Base-by-base conservation (phyloP, 2,329 filamentous ascomycete species). In the Sarocladium strictum region DNA sequence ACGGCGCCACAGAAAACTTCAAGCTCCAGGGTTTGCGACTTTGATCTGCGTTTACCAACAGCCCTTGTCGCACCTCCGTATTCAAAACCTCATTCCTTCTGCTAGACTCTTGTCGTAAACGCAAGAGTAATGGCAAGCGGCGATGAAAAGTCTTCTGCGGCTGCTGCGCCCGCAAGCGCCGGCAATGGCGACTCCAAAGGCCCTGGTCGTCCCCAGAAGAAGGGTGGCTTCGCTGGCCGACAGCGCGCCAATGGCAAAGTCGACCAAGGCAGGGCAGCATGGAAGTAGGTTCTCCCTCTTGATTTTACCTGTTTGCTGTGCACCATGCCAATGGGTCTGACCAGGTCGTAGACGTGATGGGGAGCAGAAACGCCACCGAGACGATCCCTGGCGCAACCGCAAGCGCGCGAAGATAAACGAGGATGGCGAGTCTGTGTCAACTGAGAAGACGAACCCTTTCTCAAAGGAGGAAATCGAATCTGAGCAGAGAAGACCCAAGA, bases 401-500 rank as follows among this genome's bases (percentile, higher is more conserved):
- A 74, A 74, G 63, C 72, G 72, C 50, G 67, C 70, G 55, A 74
- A 73, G 65, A 60, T 70, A 54, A 67, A 67, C 60, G 64, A 65
- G 56, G 57, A 68, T 38, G 69, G 70, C 59, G 67, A 69, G 26
- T 56, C 61, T n/a, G 60, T 65, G 23, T 60, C 51, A 43, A 65
- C 64, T 14, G 56, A 59, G 17, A 63, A 61, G 58, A 65, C 61
- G 51, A 81, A 82, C 56, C 73, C 76, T 37, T 84, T 84, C 51
- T 72, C 74, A 54, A 81, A 89, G 62, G 90, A 94, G 59, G 92
- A 97, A 72, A 93, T 97, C 61, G 89, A 87, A 12, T 84, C 85
- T 47, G 94, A 99, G 69, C 86, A 87, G 67, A 85, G 93, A 59
- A 84, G 85, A 55, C 94, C 94, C 23, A 99, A 99, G 79, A 86